Base-by-base conservation (phyloP, 2,329 filamentous ascomycete genomes). In the Arachnopeziza araneosa region DNA sequence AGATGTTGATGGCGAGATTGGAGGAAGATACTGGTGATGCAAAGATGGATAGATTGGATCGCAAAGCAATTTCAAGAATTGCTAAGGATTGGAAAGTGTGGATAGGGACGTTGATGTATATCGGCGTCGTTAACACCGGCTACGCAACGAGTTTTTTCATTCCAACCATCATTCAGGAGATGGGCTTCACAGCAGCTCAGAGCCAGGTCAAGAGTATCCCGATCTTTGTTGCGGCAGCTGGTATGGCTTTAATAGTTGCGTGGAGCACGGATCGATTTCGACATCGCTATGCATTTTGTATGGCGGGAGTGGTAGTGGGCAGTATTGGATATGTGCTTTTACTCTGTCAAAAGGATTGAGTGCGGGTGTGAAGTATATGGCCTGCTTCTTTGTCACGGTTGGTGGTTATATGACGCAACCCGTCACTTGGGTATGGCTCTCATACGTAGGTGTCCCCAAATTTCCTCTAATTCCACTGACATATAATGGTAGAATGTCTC, bases 111-210 rank as follows among this genome's bases (percentile, higher is more conserved):
- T 24, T 60, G 2, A 83, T 88, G 52, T 88, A 86, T 68, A 86
- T 85, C 78, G 83, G 85, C 17, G 84, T 87, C 56, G 75, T 78
- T 19, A 78, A 72, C 57, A 76, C 77, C 14, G 69, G 74, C 21
- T 78, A 77, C 64, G 71, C 75, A 21, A 70, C 70, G 12, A 68
- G 67, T 21, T 66, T 65, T 50, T 69, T 68, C 49, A 59, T 68
- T 26, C 67, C 67, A 2, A 66, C 64, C 1, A 66, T 68, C 22
- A 51, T 69, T 9, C 52, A 61, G 2, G 55, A 68, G 51, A 55
- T 68, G 50, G 67, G 67, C 24, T 68, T 60, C n/a, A 62, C 57
- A 10, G 54, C 67, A 1, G 50, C 59, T 2, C 55, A 44, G 19
- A 58, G 60, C 1, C 67, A 68, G 24, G 48, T 68, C n/a, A 55